These are phyloP conservation scores for Gonapodya prolifera DNA, from an alignment of 192 early-diverging fungal genomes.

Conservation along the genomic window DNA sequence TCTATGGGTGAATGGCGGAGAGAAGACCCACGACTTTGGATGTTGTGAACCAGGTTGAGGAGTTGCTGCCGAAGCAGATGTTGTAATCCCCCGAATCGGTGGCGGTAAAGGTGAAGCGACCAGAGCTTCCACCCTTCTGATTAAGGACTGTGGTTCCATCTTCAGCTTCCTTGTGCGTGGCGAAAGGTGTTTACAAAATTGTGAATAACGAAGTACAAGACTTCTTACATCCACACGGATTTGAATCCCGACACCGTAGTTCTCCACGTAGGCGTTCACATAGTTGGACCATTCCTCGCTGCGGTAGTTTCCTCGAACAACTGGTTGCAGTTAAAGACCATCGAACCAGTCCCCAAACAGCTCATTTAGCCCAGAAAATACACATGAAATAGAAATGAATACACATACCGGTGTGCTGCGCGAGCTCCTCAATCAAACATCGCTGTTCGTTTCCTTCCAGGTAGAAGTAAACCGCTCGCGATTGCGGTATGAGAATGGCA, in stretches of 20 bases:
- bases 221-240: conserved; percentile 53
- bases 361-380: no score
- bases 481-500: background rate
- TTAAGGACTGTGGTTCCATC: conserved; percentile 56
- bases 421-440: conserved; percentile 92
- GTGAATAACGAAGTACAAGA: background rate
- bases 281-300: conserved; percentile 51
- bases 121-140: conserved; percentile 55
- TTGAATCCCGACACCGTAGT: conserved; percentile 46
- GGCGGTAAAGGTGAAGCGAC: conserved; percentile 85
- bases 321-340: background rate
- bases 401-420: conserved; percentile 50
- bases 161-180: background rate
- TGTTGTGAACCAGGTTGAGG: conserved; percentile 40
- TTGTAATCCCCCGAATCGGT: conserved; percentile 77
- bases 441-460: conserved; percentile 74
- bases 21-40: conserved; percentile 40
- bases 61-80: conserved; percentile 60
- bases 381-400: background rate
- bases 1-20: background rate
- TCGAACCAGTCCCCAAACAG: no score
- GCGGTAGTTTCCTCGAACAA: conserved; percentile 45
- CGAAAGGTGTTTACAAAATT: background rate
- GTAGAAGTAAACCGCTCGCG: conserved; percentile 73
- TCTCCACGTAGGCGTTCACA: conserved; percentile 40